Percentiles rank a stretch among this genome's conserved stretches.
phyloP scores from a whole-genome alignment of 2,329 filamentous ascomycete species.

The Neospermospora avenae region DNA sequence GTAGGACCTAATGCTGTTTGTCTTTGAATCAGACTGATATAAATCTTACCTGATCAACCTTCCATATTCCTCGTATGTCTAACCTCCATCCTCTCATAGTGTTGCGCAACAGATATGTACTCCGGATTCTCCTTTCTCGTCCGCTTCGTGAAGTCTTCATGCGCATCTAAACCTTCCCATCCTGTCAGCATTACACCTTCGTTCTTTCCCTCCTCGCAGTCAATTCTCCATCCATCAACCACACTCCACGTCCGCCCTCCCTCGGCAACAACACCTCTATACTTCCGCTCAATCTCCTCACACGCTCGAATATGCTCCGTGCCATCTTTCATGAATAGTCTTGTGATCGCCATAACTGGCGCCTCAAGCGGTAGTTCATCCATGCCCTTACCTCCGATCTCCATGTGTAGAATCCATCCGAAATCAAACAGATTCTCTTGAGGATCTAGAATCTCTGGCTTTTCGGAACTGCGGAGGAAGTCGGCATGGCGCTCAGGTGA shows the following conservation, averaged over 20 bases:
- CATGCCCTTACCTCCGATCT: conserved; percentile 4
- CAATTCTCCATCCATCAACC: conserved; percentile 11
- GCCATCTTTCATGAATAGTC: conserved; percentile 10
- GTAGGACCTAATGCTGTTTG: background rate
- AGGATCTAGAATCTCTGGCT: conserved; percentile 15
- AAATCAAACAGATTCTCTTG: conserved; percentile 20
- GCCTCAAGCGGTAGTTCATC: conserved; percentile 13
- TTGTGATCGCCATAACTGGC: conserved; percentile 14
- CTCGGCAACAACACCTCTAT: background rate
- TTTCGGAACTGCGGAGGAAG: conserved; percentile 14
- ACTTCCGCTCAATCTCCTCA: conserved; percentile 1
- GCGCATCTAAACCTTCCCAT: conserved; percentile 13
- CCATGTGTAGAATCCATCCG: conserved; percentile 17
- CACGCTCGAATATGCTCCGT: background rate
- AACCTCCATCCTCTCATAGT: conserved; percentile 15
- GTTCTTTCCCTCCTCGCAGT: conserved; percentile 12
- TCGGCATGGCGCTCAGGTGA: conserved; percentile 12
- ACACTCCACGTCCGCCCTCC: conserved; percentile 5
- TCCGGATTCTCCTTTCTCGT: conserved; percentile 6
- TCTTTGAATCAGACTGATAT: background rate
- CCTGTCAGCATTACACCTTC: conserved; percentile 16
- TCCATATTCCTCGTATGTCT: conserved; percentile 18
- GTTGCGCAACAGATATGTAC: conserved; percentile 3
- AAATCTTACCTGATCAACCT: background rate
- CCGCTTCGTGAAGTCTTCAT: conserved; percentile 10